Base-by-base conservation (phyloP, 805 yeast genomes). In the Candida koratica region DNA sequence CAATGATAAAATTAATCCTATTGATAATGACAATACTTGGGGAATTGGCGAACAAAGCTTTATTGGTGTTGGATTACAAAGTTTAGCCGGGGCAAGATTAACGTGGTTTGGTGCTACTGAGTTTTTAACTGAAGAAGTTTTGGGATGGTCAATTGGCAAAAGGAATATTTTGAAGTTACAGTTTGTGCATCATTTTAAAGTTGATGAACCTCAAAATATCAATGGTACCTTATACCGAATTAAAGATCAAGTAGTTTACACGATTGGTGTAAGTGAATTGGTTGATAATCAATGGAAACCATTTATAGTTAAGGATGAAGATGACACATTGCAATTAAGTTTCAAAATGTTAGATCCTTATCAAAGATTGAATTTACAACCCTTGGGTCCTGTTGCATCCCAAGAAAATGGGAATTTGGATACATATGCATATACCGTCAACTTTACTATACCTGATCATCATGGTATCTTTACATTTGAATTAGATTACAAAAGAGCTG, bases 381-480 rank as follows among this genome's bases (percentile, higher is more conserved):
- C 72, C 18, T 53, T 66, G 28, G 67, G 67, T 7, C 57, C 60
- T 7, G 63, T 48, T n/a, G 47, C 63, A 4, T 57, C 65, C 3
- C 37, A 52, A 2, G 57, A 50, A 6, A 61, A 62, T 19, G 64
- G 62, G 9, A 52, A 49, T 2, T 58, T 64, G 4, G 81, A 78
- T 51, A 52, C 71, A 25, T 63, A 56, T 32, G 55, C 65, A 13
- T 80, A 76, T 51, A 62, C 61, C 14, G 67, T 75, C 13, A 61
- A 66, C 35, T 87, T 93, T 60, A 72, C 71, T 31, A 61, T 87
- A 25, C 99, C 99, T 15, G 97, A 90, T 59, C 96, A 88, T 53
- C 96, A 93, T 60, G 99, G 99, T 39, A 84, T 93, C 75, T 93
- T 88, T 65, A 84, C 96, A 2, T 88, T 85, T 57, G 71, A 72